Base-by-base conservation (phyloP, 306 rosid genomes). In the Sophora flavescens region DNA sequence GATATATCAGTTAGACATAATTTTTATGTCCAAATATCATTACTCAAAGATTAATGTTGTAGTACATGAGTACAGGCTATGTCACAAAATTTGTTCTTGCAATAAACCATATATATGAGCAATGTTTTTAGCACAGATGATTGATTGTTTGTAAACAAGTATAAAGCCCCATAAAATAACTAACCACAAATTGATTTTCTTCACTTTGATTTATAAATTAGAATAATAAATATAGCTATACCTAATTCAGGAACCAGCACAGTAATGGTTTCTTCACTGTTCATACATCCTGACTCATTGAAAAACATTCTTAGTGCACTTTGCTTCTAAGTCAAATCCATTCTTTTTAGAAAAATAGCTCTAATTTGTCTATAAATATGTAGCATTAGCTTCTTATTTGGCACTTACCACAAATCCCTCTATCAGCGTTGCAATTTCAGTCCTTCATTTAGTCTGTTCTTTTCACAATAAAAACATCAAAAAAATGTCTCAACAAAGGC, bases 401-500 rank as follows among this genome's bases (percentile, higher is more conserved):
- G 33, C 76, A 80, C 70, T n/a, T 38, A 32, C 36, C 58, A 73
- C 77, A 73, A 48, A 44, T n/a, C 81, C 54, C 77, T 39, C 8
- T 1, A 15, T 8, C 63, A 50, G n/a, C 14, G 17, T 33, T 60
- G 18, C 1, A 71, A 41, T 79, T 76, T 47, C 39, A 48, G 15
- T 44, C 33, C 44, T 47, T 60, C 50, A 53, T 60, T 42, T 70
- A 77, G 5, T 54, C 74, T 54, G 59, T 58, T 30, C 38, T 15
- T 79, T 17, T 67, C 48, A 18, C 64, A 73, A 65, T 35, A 22
- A 45, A 63, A 42, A 68, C 66, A 41, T 41, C 59, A 22, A 22
- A 22, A 22, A 52, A 52, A 87, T 84, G 88, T 62, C 30, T 78
- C 63, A 41, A 35, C 62, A 67, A 75, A 39, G 60, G 3, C 60